Evolutionary conservation across 345 rosid species (phyloP).

Genomic region (Trapa bicornis): DNA sequence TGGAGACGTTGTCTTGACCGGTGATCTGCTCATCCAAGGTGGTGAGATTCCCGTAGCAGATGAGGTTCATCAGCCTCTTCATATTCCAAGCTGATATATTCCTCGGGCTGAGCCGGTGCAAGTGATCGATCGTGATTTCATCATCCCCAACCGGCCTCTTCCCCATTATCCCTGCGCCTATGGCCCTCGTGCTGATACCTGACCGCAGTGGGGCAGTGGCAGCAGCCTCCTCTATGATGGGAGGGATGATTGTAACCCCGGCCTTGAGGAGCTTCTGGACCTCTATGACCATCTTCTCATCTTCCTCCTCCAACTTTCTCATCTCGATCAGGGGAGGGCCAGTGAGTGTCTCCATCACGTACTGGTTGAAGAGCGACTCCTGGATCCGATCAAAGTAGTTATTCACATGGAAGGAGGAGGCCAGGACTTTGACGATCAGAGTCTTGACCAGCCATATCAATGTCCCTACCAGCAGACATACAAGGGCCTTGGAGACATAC

Average conservation of each 20-base stretch:
- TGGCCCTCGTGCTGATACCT: background rate
- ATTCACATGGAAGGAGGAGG: slow-evolving; percentile 58
- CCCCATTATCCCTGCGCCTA: slow-evolving; percentile 8
- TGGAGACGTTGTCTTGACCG: slow-evolving; percentile 27
- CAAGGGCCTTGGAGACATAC: slow-evolving; percentile 37
- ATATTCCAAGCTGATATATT: slow-evolving; percentile 67
- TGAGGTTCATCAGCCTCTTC: slow-evolving; percentile 57
- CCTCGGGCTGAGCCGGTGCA: slow-evolving; percentile 43
- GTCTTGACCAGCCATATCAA: slow-evolving; percentile 58
- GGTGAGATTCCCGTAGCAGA: slow-evolving; percentile 40
- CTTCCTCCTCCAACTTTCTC: slow-evolving; percentile 34
- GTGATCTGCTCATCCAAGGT: slow-evolving; percentile 57
- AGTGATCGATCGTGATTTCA: slow-evolving; percentile 35
- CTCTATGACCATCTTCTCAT: slow-evolving; percentile 29
- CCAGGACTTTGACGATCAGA: slow-evolving; percentile 51
- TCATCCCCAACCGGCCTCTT: slow-evolving; percentile 22
- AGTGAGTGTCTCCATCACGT: slow-evolving; percentile 46
- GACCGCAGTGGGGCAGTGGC: background rate
- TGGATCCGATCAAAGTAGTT: slow-evolving; percentile 67
- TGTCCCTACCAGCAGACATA: slow-evolving; percentile 43
- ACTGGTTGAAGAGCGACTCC: slow-evolving; percentile 56
- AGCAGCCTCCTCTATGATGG: slow-evolving; percentile 2
- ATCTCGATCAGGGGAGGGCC: slow-evolving; percentile 59
- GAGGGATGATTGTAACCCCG: slow-evolving; percentile 10
- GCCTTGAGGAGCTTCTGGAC: slow-evolving; percentile 30